Evolutionary conservation across 2,329 filamentous ascomycete species (phyloP).

Genomic region (Teratosphaeriaceae sp.): DNA sequence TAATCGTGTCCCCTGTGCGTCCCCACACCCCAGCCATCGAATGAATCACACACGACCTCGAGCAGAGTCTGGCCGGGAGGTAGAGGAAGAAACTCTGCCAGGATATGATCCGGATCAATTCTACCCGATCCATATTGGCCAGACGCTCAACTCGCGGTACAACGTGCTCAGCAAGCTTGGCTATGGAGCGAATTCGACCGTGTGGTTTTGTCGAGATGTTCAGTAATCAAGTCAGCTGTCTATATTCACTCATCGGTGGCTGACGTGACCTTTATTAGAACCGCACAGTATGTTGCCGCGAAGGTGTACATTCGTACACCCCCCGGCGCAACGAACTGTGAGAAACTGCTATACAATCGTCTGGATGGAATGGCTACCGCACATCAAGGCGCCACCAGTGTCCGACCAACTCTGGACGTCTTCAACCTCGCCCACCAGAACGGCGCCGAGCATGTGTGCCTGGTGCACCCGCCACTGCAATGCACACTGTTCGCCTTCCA

Average conservation of each 20-base stretch:
- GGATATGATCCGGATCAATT: conserved; percentile 21
- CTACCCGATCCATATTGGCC: conserved; percentile 30
- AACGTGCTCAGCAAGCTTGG: conserved; percentile 36
- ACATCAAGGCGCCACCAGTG: conserved; percentile 6
- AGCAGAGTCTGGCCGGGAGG: too few relatives aligned
- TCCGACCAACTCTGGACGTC: conserved; percentile 7
- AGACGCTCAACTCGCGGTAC: conserved; percentile 27
- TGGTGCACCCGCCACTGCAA: conserved; percentile 13
- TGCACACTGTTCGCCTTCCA: conserved; percentile 8
- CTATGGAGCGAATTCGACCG: conserved; percentile 34
- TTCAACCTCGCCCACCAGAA: conserved; percentile 6
- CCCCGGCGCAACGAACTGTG: conserved; percentile 3
- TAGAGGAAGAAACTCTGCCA: conserved; percentile 17
- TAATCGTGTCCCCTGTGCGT: too few relatives aligned
- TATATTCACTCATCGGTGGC: neutral
- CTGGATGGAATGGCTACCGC: conserved; percentile 2
- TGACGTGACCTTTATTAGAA: neutral
- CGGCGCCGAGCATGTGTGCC: conserved; percentile 8
- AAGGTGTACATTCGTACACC: conserved; percentile 7
- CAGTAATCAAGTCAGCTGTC: conserved; percentile 1
- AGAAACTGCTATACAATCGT: conserved; percentile 9
- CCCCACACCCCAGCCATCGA: too few relatives aligned
- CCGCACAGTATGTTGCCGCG: conserved; percentile 2
- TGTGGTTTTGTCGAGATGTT: conserved; percentile 37
- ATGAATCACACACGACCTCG: too few relatives aligned